phyloP scores from a whole-genome alignment of 768 basidiomycete genomes.

The Lentinula detonsa region DNA sequence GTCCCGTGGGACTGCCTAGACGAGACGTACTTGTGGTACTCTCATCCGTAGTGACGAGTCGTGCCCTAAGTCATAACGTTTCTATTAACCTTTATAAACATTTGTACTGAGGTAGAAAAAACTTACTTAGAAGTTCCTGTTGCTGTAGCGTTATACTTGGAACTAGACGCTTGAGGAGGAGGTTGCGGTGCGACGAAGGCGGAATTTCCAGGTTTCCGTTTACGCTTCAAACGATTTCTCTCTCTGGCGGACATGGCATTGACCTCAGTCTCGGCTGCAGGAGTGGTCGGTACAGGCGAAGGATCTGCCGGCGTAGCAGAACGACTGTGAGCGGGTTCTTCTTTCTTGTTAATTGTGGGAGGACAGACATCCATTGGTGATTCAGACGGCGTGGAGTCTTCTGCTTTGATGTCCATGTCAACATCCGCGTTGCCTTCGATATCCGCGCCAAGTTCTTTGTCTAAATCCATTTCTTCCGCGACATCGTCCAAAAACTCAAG shows the following conservation, averaged over 20 bases:
- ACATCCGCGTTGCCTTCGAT: constrained; percentile 41
- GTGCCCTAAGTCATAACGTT: constrained; percentile 42
- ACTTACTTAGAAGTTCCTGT: constrained; percentile 51
- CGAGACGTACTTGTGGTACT: constrained; percentile 45
- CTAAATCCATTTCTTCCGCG: constrained; percentile 80
- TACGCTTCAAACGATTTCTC: constrained; percentile 89
- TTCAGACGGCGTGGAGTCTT: constrained; percentile 23
- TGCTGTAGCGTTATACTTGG: constrained; percentile 58
- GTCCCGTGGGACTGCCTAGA: constrained; percentile 48
- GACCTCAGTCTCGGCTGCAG: constrained; percentile 39
- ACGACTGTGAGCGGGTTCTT: constrained; percentile 25
- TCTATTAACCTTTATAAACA: not conserved
- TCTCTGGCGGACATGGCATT: constrained; percentile 82
- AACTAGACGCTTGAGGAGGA: constrained; percentile 50
- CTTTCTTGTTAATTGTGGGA: constrained; percentile 26
- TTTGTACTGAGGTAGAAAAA: not conserved
- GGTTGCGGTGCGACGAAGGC: constrained; percentile 78
- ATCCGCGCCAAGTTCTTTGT: constrained; percentile 71
- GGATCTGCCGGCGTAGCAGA: constrained; percentile 42
- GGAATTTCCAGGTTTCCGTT: constrained; percentile 81
- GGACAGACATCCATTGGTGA: constrained; percentile 43
- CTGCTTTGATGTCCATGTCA: constrained; percentile 37
- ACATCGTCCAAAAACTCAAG: constrained; percentile 79
- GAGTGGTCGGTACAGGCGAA: constrained; percentile 39
- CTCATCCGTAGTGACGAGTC: constrained; percentile 65